Conservation (phyloP, 768 basidiomycete genomes). For the Amanita muscaria region DNA sequence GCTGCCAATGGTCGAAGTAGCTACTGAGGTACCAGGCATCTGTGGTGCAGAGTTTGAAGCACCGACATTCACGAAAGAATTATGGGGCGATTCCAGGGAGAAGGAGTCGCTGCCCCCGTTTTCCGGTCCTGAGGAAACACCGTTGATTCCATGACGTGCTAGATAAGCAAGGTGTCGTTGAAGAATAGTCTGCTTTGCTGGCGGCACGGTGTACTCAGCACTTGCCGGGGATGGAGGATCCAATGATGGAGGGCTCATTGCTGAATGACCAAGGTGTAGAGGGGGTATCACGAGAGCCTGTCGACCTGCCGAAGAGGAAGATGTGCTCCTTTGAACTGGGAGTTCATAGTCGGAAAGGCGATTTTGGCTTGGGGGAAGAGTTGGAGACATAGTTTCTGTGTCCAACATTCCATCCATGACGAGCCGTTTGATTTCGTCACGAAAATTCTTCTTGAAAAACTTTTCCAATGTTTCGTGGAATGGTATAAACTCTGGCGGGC, state of each 20-base stretch:
- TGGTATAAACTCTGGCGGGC: conserved; percentile 79
- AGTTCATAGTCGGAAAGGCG: conserved; percentile 41
- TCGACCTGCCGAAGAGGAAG: conserved; percentile 35
- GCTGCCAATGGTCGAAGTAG: conserved; percentile 56
- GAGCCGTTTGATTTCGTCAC: conserved; percentile 71
- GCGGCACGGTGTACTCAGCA: conserved; percentile 15
- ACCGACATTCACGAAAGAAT: conserved; percentile 69
- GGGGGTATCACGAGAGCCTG: conserved; percentile 41
- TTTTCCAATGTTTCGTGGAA: conserved; percentile 88
- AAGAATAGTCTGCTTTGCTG: conserved; percentile 59
- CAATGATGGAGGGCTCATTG: conserved; percentile 36
- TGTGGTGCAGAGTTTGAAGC: conserved; percentile 36
- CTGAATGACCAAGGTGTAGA: conserved; percentile 39
- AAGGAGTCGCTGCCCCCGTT: conserved; percentile 47
- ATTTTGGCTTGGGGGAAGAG: conserved; percentile 29
- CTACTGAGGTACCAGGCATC: conserved; percentile 48
- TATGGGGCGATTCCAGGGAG: conserved; percentile 59
- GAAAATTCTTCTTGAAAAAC: conserved; percentile 79
- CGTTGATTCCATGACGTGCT: conserved; percentile 75
- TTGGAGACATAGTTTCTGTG: conserved; percentile 27
- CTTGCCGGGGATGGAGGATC: conserved; percentile 29
- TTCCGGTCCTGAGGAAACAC: conserved; percentile 71
- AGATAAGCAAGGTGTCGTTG: conserved; percentile 77
- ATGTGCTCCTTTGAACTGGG: conserved; percentile 38
- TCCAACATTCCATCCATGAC: conserved; percentile 50